Conservation (phyloP, 2,329 filamentous ascomycete species). For the Dothideomycetes sp. region DNA sequence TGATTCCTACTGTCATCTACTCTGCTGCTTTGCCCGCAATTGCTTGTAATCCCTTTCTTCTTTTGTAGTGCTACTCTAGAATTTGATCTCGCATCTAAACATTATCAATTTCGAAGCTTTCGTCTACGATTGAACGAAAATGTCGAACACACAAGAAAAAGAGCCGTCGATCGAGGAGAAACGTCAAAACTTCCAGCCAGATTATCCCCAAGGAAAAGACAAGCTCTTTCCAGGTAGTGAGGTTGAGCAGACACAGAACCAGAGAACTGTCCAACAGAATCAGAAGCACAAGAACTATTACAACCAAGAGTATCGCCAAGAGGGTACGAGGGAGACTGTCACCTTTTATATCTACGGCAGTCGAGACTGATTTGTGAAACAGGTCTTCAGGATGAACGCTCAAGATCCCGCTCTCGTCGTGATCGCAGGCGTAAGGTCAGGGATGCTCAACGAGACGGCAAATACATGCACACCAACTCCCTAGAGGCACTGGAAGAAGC, state of each 20-base stretch:
- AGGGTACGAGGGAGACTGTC: slow-evolving; percentile 25
- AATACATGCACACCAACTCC: slow-evolving; percentile 43
- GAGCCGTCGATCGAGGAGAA: background rate
- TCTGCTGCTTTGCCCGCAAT: slow-evolving; percentile 5
- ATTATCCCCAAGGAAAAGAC: slow-evolving; percentile 12
- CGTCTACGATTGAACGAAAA: background rate
- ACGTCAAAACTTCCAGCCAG: slow-evolving; percentile 9
- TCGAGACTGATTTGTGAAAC: background rate
- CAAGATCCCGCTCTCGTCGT: slow-evolving; percentile 38
- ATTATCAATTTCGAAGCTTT: background rate
- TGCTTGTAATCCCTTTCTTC: too few species aligned
- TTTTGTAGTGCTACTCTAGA: too few species aligned
- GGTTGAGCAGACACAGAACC: slow-evolving; percentile 14
- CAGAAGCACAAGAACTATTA: slow-evolving; percentile 36
- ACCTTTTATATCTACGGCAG: slow-evolving; percentile 21
- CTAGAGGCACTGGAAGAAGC: slow-evolving; percentile 43
- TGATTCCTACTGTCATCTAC: too few species aligned
- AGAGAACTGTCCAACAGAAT: slow-evolving; percentile 38
- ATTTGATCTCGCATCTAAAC: background rate
- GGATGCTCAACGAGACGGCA: slow-evolving; percentile 37
- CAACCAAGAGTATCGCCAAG: slow-evolving; percentile 23
- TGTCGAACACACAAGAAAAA: slow-evolving; percentile 5
- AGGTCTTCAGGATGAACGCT: slow-evolving; percentile 34
- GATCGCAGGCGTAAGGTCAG: slow-evolving; percentile 39
- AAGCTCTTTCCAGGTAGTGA: slow-evolving; percentile 5